Evolutionary conservation across 2,329 filamentous ascomycete species (phyloP).

Genomic region (Diaporthe sp.): DNA sequence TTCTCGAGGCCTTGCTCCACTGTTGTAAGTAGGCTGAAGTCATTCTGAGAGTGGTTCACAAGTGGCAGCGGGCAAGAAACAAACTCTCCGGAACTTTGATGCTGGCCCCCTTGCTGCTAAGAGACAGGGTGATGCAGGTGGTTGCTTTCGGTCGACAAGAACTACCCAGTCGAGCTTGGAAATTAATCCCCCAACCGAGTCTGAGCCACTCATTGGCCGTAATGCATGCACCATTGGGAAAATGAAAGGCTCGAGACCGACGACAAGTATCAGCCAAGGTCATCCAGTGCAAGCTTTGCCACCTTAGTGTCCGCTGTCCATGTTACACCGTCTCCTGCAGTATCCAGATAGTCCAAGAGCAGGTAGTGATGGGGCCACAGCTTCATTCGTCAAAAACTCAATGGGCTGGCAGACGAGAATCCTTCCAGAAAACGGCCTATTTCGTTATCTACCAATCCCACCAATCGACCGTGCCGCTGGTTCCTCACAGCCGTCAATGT

Average conservation of each 20-base stretch:
- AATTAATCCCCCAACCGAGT: background rate
- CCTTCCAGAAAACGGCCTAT: background rate
- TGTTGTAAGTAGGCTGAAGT: background rate
- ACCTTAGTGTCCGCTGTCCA: background rate
- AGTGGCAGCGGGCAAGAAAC: background rate
- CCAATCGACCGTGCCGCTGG: background rate
- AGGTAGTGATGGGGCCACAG: background rate
- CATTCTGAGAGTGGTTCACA: background rate
- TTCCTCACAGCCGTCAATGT: background rate
- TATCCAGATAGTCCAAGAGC: constrained; percentile 3
- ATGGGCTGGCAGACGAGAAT: constrained; percentile 5
- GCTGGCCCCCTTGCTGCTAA: background rate
- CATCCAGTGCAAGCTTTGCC: background rate
- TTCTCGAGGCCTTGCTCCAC: too few species aligned
- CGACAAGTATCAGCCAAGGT: background rate
- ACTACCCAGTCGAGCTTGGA: background rate
- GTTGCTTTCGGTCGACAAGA: background rate
- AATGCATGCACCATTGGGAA: background rate
- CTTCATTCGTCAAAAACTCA: constrained; percentile 3
- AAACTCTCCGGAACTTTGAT: background rate
- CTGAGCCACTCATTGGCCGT: background rate
- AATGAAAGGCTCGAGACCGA: background rate
- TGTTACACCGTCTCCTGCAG: constrained; percentile 6
- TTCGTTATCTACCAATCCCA: constrained; percentile 17
- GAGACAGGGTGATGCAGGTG: background rate